These are phyloP conservation scores for Aspergillus neotritici DNA, from an alignment of 2,329 filamentous ascomycete species.

Conservation along the genomic window DNA sequence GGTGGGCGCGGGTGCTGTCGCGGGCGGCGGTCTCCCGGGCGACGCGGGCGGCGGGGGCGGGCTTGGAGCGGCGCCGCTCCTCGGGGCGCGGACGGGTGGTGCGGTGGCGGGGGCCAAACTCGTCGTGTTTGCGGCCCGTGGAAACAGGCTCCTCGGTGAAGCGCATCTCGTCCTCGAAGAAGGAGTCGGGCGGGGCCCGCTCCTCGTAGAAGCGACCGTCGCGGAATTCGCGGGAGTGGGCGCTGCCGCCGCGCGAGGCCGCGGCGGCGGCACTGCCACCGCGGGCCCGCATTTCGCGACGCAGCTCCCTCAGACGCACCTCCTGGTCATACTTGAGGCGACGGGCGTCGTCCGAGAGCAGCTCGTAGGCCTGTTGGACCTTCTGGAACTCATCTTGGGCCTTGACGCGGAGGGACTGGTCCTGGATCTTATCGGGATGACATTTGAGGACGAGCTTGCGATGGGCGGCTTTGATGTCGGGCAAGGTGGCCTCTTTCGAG, in stretches of 20 bases:
- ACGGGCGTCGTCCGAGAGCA: constrained; percentile 71
- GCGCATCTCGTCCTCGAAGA: constrained; percentile 35
- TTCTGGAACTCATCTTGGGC: constrained; percentile 87
- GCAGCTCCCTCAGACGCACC: constrained; percentile 60
- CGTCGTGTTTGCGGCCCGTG: constrained; percentile 37
- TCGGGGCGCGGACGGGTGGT: constrained; percentile 23
- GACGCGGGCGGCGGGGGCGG: constrained; percentile 20
- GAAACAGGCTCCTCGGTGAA: constrained; percentile 35
- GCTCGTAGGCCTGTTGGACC: constrained; percentile 88
- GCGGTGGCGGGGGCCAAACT: constrained; percentile 30
- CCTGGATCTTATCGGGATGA: constrained; percentile 86
- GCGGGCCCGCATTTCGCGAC: constrained; percentile 51
- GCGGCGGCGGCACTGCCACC: constrained; percentile 16
- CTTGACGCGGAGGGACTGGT: constrained; percentile 66
- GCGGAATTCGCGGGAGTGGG: constrained; percentile 34
- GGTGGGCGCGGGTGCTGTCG: constrained; percentile 26
- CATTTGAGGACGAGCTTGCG: constrained; percentile 82
- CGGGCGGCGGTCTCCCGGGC: constrained; percentile 28
- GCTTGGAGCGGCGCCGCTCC: constrained; percentile 36
- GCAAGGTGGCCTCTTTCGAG: constrained; percentile 61
- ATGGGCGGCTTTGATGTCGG: constrained; percentile 72
- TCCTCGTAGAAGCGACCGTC: constrained; percentile 42
- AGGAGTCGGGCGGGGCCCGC: constrained; percentile 31
- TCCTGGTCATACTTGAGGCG: constrained; percentile 73
- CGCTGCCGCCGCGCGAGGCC: constrained; percentile 15